Conservation (phyloP, 2,329 filamentous ascomycete species). For the Penicillium paneum region DNA sequence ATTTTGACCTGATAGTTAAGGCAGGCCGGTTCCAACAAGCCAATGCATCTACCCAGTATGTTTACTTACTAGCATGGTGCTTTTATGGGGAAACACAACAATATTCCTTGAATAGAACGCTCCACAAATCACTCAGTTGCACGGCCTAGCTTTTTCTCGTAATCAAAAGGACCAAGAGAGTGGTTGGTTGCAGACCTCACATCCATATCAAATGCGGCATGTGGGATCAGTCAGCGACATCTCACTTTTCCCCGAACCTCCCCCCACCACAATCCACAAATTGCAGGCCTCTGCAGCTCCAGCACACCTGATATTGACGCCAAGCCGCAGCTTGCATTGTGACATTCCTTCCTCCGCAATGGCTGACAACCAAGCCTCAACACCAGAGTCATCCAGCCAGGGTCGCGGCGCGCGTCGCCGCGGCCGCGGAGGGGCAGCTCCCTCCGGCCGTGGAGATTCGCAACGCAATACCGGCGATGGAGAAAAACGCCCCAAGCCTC, state of each 20-base stretch:
- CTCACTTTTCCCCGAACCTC: slow-evolving; percentile 16
- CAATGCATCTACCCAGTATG: background rate
- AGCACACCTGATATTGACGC: slow-evolving; percentile 10
- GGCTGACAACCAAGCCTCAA: slow-evolving; percentile 30
- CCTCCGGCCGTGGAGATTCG: slow-evolving; percentile 28
- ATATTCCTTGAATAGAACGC: background rate
- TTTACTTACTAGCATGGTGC: background rate
- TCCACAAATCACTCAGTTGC: background rate
- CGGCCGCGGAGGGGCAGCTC: slow-evolving; percentile 38
- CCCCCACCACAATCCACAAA: slow-evolving; percentile 16
- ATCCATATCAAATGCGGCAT: slow-evolving; percentile 5
- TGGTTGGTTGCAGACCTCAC: background rate
- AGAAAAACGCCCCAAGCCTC: slow-evolving; percentile 37
- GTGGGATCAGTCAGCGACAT: slow-evolving; percentile 24
- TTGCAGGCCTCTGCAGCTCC: slow-evolving; percentile 6
- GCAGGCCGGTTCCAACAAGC: background rate
- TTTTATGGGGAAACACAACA: background rate
- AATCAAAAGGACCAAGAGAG: background rate
- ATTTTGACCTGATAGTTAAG: background rate
- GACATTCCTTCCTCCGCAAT: slow-evolving; percentile 19
- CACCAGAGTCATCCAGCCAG: slow-evolving; percentile 35
- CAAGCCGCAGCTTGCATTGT: slow-evolving; percentile 5
- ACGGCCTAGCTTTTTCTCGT: background rate
- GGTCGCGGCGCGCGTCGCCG: slow-evolving; percentile 44
- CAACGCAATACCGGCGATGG: slow-evolving; percentile 24